phyloP scores from a whole-genome alignment of 2,329 filamentous ascomycete genomes.

The Pseudogymnoascus sp. region DNA sequence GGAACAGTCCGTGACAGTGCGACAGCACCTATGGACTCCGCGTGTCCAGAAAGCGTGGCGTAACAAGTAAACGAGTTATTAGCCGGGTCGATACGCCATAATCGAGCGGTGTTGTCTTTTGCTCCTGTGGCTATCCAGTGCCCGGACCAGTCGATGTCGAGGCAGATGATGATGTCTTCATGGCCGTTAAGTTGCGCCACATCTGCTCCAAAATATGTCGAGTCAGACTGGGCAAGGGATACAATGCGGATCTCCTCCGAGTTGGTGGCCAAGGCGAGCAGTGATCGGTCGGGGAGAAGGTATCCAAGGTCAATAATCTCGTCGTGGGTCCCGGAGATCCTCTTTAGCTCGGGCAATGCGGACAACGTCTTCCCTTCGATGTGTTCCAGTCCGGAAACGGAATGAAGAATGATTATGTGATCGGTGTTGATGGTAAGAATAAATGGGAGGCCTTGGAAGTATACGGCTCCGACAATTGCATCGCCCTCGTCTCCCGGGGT shows the following conservation, averaged over 20 bases:
- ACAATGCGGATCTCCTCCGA: conserved; percentile 87
- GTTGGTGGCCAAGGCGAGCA: conserved; percentile 88
- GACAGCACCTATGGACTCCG: conserved; percentile 87
- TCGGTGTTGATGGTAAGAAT: conserved; percentile 81
- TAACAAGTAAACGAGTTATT: conserved; percentile 72
- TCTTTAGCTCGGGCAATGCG: conserved; percentile 45
- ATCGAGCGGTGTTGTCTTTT: conserved; percentile 88
- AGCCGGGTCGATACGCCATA: conserved; percentile 79
- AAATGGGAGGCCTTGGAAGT: conserved; percentile 56
- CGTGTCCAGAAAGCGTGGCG: conserved; percentile 80
- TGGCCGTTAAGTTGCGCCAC: conserved; percentile 81
- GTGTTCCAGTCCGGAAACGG: conserved; percentile 37
- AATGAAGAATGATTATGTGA: conserved; percentile 76
- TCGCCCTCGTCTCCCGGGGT: conserved; percentile 50
- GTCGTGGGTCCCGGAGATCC: conserved; percentile 93
- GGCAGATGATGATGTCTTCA: conserved; percentile 88
- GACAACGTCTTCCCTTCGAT: conserved; percentile 29
- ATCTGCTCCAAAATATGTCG: conserved; percentile 78
- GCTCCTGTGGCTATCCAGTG: conserved; percentile 94
- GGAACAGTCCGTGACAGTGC: conserved; percentile 68
- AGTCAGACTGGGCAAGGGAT: conserved; percentile 46
- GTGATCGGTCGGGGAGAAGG: conserved; percentile 68
- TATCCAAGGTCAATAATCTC: conserved; percentile 95
- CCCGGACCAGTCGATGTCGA: conserved; percentile 94
- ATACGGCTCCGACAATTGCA: conserved; percentile 64